phyloP scores from a whole-genome alignment of 192 early-diverging fungal genomes.

The Dissophora ornata region DNA sequence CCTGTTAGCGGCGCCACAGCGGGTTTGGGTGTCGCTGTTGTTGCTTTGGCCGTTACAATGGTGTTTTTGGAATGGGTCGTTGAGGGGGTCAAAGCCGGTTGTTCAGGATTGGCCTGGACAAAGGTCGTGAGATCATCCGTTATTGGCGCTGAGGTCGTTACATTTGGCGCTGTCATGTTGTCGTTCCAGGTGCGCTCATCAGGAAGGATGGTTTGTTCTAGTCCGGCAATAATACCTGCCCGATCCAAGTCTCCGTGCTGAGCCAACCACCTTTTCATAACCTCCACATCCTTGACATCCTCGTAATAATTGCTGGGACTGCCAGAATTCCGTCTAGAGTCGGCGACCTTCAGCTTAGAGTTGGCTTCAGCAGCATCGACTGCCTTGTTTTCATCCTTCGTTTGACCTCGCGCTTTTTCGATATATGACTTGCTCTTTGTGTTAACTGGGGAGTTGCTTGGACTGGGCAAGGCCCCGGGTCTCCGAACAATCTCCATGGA shows the following conservation, averaged over 20 bases:
- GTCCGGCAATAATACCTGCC: background rate
- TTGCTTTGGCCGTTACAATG: background rate
- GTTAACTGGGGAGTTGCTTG: background rate
- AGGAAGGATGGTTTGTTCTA: slow-evolving; percentile 17
- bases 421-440: background rate
- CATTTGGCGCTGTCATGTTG: background rate
- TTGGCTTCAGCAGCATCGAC: background rate
- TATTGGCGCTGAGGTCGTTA: background rate
- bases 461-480: background rate
- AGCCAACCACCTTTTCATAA: slow-evolving; percentile 18
- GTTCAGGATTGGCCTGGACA: background rate
- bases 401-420: background rate
- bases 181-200: slow-evolving; percentile 16
- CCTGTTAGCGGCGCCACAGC: slow-evolving; percentile 13
- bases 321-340: background rate
- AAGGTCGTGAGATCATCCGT: slow-evolving; percentile 4
- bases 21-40: background rate
- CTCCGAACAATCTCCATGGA: background rate
- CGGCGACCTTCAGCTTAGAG: background rate
- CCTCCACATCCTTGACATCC: slow-evolving; percentile 20
- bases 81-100: background rate
- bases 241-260: slow-evolving; percentile 12
- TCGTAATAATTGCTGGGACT: slow-evolving; percentile 9
- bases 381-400: background rate
- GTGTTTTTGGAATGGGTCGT: background rate